A percentile compares a stretch with the other conserved stretches of the same genome.
Conservation (phyloP, 1,284 basidiomycete genomes). For the Rhodotorula sp. region DNA sequence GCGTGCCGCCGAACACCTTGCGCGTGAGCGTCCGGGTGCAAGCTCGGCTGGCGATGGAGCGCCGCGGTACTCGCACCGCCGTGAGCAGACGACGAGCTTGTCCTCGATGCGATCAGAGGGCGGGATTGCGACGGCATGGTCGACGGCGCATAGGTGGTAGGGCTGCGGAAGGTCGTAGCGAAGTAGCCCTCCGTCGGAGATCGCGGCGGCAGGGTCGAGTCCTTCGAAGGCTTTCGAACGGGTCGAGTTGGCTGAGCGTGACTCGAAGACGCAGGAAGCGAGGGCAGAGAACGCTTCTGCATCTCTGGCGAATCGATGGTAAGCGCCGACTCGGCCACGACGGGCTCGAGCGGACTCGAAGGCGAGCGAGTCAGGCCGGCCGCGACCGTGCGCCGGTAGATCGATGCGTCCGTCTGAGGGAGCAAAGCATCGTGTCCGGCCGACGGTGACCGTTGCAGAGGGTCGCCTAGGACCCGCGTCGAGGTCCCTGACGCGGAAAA, state of each 20-base stretch:
- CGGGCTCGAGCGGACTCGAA: constrained; percentile 32
- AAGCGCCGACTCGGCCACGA: constrained; percentile 33
- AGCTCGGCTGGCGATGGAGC: constrained; percentile 14
- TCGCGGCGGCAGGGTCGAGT: background rate
- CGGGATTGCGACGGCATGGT: constrained; percentile 12
- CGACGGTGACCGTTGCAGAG: background rate
- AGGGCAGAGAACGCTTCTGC: constrained; percentile 4
- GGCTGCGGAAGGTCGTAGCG: background rate
- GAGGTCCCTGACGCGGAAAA: background rate
- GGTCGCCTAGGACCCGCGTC: background rate
- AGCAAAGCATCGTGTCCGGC: constrained; percentile 34
- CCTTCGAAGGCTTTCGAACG: background rate
- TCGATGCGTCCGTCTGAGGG: constrained; percentile 35
- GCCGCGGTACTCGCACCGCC: background rate
- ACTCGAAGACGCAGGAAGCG: background rate
- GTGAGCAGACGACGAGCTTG: background rate
- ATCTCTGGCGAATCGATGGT: constrained; percentile 28
- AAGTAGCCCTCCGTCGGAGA: background rate
- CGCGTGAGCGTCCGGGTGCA: constrained; percentile 18
- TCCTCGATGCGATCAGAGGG: background rate
- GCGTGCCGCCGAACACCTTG: background rate
- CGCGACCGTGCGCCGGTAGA: constrained; percentile 17
- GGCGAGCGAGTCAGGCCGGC: constrained; percentile 23
- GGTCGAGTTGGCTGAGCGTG: background rate
- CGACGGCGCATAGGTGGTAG: background rate